Evolutionary conservation across 2,329 filamentous ascomycete species (phyloP), one percentile per base, ranked within the genome.

Genomic region (Elsinoe perseae): DNA sequence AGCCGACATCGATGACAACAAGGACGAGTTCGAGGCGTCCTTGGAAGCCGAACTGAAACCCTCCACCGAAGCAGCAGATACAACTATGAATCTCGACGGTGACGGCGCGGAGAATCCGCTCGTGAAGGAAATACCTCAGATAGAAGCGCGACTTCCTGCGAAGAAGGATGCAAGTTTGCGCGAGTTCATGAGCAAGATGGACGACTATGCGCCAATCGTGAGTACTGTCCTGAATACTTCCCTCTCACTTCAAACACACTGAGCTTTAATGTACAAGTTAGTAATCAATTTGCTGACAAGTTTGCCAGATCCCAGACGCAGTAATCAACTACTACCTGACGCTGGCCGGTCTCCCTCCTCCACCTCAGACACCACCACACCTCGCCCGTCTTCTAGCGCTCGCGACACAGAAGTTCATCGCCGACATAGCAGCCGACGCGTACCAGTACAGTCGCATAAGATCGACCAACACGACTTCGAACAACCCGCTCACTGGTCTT

Each of bases 281-380:
- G n/a, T n/a, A n/a, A n/a, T n/a, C n/a, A n/a, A n/a, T 14, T 20
- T 8, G n/a, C 55, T 50, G 23, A 50, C 30, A 12, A 2, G 7
- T 18, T 50, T 38, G 14, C 12, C n/a, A 95, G 89, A 97, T 98
- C 64, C 93, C 93, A 44, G 93, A 98, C 68, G 93, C 93, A 18
- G 93, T 98, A 20, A 97, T 91, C 61, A 86, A 95, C 70, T 96
- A 97, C 79, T 98, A 98, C 75, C 87, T 98, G 75, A 95, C 92
- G 34, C 87, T 95, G 64, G 90, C 92, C 62, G 93, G 93, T 54
- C 87, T 98, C 3, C 91, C 93, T 30, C 92, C 92, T 1, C 90
- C 92, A 38, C 91, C 89, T 0, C 86, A 93, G 65, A 95, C 90
- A 54, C 89, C 95, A 65, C 86, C 86, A 18, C 89, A 91, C 58